These are phyloP conservation scores for Sphaerosporella brunnea DNA, from an alignment of 495 filamentous ascomycete species.

Conservation along the genomic window DNA sequence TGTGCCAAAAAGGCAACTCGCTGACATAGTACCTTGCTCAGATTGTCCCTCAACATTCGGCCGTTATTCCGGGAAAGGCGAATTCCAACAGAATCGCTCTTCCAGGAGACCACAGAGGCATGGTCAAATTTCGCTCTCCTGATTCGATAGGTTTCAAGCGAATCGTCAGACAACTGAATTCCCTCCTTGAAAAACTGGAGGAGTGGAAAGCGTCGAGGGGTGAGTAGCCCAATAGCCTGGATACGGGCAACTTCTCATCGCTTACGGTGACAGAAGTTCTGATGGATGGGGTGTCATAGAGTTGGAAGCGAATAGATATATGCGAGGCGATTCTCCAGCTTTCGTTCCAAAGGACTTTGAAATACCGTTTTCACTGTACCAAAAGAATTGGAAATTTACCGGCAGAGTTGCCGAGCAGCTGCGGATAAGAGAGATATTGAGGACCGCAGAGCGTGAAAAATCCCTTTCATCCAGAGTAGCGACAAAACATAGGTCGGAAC, in stretches of 20 bases:
- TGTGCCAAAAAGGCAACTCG: too few relatives aligned
- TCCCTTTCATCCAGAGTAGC: background rate
- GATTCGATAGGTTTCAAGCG: background rate
- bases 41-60: constrained; percentile 8
- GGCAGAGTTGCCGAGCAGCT: background rate
- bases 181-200: background rate
- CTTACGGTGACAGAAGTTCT: too few relatives aligned
- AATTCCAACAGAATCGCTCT: constrained; percentile 1
- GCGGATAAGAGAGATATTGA: background rate
- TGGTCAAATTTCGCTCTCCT: constrained; percentile 6
- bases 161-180: background rate
- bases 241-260: too few relatives aligned
- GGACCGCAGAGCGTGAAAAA: background rate
- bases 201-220: background rate
- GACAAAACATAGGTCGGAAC: background rate
- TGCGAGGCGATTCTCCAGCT: background rate
- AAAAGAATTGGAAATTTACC: background rate
- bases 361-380: background rate
- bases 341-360: background rate
- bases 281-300: too few relatives aligned
- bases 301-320: too few relatives aligned
- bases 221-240: background rate
- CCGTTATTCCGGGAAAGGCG: constrained; percentile 3
- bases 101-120: background rate
- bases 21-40: background rate